Evolutionary conservation across 768 basidiomycete species (phyloP), one percentile per base, ranked within the genome.

Genomic region (Boletales sp.): DNA sequence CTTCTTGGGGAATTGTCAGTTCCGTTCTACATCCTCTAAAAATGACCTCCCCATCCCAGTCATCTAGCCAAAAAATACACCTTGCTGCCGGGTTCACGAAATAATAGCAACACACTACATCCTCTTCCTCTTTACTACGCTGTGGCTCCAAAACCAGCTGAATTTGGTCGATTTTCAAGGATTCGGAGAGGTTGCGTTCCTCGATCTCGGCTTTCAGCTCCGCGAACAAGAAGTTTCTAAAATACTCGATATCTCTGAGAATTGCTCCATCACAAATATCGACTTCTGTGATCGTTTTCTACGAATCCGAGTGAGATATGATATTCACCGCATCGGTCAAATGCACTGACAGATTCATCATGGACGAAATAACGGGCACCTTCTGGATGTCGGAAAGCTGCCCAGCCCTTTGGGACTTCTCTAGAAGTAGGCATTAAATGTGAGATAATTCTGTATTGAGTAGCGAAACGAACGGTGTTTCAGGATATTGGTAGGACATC

Each of bases 311-410:
- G 18, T 14, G 17, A 47, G 36, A 38, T 40, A 34, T 3, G 31
- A 38, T 41, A 8, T 40, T n/a, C 34, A 45, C 1, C 19, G 52
- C 15, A 24, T 8, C 17, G 13, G 39, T 31, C 6, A 17, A 5
- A 35, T 32, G 10, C 35, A 57, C 71, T 9, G 41, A 82, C 83
- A 66, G 73, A 74, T 3, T 67, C 54, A 40, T 49, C 19, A 48
- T 82, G 70, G 55, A 72, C 74, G 48, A 80, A 86, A 58, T 84
- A 86, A 14, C 76, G 71, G 15, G 72, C 75, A 8, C 84, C 84
- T 62, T 86, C 84, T 0, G 84, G 82, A 54, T 86, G 84, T 2
- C 69, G 63, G 34, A 69, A 66, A 0, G 73, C 61, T 8, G 32
- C 61, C 84, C 84, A 86, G 0, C 71, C 76, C 3, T 17, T 6